These are phyloP conservation scores for Albatrellus sp. DNA, from an alignment of 1,284 basidiomycete species.

Conservation along the genomic window DNA sequence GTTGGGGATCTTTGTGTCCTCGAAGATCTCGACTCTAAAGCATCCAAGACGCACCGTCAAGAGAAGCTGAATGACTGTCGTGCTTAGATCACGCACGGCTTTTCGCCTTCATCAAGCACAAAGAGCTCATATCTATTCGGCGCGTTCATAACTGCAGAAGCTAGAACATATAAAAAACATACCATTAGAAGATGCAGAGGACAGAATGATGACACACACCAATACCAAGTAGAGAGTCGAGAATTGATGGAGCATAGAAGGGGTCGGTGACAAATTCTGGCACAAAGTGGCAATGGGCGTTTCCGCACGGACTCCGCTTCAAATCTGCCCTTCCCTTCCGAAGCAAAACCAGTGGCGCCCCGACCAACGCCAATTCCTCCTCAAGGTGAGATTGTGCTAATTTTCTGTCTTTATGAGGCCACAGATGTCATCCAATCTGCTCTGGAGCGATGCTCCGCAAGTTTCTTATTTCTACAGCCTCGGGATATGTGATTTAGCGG, in stretches of 20 bases:
- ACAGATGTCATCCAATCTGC: too few relatives aligned
- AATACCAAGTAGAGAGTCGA: background rate
- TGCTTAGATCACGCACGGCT: slow-evolving; percentile 54
- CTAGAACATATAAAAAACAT: slow-evolving; percentile 6
- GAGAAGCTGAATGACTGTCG: slow-evolving; percentile 3
- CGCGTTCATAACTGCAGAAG: slow-evolving; percentile 62
- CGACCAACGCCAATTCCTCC: slow-evolving; percentile 32
- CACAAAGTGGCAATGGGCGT: background rate
- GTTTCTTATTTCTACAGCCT: too few relatives aligned
- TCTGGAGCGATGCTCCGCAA: too few relatives aligned
- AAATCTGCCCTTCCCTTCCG: slow-evolving; percentile 4
- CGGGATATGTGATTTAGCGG: slow-evolving; percentile 1
- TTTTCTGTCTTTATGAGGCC: too few relatives aligned
- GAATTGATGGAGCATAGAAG: background rate
- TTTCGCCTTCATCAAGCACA: slow-evolving; percentile 87
- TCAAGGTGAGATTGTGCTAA: slow-evolving; percentile 46
- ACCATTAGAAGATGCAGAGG: slow-evolving; percentile 2
- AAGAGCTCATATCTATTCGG: slow-evolving; percentile 88
- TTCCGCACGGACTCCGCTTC: slow-evolving; percentile 8
- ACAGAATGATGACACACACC: background rate
- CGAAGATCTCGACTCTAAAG: slow-evolving; percentile 74
- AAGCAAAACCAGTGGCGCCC: slow-evolving; percentile 17
- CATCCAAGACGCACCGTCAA: slow-evolving; percentile 9
- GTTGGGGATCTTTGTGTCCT: slow-evolving; percentile 96
- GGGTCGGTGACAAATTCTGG: background rate